These are phyloP conservation scores for Petunia secreta DNA, from an alignment of 257 asterid species.

Conservation along the genomic window DNA sequence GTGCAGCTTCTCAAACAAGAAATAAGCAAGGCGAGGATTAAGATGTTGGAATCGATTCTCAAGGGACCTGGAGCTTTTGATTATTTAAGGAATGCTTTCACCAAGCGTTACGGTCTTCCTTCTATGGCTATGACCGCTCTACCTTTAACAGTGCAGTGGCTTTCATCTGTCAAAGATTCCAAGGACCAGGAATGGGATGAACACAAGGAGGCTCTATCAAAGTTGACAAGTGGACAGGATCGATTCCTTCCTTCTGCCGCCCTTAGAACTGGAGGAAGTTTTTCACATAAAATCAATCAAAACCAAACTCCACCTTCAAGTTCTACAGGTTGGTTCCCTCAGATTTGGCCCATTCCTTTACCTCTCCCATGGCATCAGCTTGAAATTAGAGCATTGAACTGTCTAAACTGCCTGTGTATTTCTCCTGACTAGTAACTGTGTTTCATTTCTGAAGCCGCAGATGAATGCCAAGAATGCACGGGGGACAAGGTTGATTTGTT, in stretches of 20 bases:
- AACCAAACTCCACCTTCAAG: constrained; percentile 43
- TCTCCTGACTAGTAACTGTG: neutral
- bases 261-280: constrained; percentile 82
- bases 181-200: constrained; percentile 77
- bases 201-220: constrained; percentile 46
- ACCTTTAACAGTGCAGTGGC: constrained; percentile 74
- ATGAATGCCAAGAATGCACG: constrained; percentile 60
- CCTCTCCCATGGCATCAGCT: neutral
- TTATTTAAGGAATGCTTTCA: constrained; percentile 72
- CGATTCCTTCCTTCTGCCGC: constrained; percentile 62
- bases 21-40: constrained; percentile 81
- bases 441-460: constrained; percentile 46
- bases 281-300: constrained; percentile 45
- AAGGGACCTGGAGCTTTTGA: constrained; percentile 84
- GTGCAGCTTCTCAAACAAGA: constrained; percentile 80
- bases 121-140: constrained; percentile 53
- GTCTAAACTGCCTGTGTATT: neutral
- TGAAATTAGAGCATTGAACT: neutral
- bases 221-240: constrained; percentile 42
- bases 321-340: constrained; percentile 31
- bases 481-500: constrained; percentile 77
- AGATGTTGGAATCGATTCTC: constrained; percentile 73
- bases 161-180: constrained; percentile 46
- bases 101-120: constrained; percentile 73
- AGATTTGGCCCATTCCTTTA: neutral